Conservation (phyloP, 805 yeast species). For the Metschnikowia kofuensis region DNA sequence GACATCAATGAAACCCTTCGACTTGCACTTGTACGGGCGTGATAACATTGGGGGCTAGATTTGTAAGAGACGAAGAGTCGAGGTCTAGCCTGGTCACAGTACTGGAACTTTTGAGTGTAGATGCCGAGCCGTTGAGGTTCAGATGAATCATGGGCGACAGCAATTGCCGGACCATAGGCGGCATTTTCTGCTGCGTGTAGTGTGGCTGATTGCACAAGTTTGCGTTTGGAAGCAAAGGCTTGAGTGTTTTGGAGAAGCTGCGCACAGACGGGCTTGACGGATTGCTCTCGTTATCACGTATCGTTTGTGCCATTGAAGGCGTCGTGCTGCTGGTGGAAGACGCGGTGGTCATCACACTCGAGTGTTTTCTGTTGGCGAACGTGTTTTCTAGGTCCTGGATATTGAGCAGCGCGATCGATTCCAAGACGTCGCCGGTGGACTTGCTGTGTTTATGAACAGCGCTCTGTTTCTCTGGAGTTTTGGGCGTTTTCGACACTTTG, state of each 20-base stretch:
- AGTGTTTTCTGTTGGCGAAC: constrained; percentile 13
- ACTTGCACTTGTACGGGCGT: constrained; percentile 40
- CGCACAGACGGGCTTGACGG: constrained; percentile 19
- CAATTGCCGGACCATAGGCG: constrained; percentile 13
- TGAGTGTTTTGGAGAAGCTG: constrained; percentile 13
- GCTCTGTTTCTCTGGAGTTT: constrained; percentile 1
- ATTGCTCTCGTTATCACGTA: constrained; percentile 13
- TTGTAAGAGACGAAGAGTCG: constrained; percentile 24
- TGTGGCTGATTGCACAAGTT: constrained; percentile 18
- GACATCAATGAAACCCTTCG: constrained; percentile 18
- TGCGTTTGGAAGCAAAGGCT: constrained; percentile 19
- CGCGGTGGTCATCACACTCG: constrained; percentile 19
- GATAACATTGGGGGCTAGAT: constrained; percentile 34
- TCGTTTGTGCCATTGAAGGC: constrained; percentile 4
- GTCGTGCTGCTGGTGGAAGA: constrained; percentile 16
- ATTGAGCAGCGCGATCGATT: constrained; percentile 14
- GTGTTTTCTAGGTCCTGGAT: constrained; percentile 17
- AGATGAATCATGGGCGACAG: constrained; percentile 17
- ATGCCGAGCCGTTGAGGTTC: constrained; percentile 20
- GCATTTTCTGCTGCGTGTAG: constrained; percentile 11
- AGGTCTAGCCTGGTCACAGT: constrained; percentile 32
- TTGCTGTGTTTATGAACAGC: constrained; percentile 10
- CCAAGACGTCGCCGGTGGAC: constrained; percentile 15
- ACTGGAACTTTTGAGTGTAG: constrained; percentile 30
- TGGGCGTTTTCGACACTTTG: background rate